phyloP scores from a whole-genome alignment of 129 eudicot species.

The Artemisia tridentata region DNA sequence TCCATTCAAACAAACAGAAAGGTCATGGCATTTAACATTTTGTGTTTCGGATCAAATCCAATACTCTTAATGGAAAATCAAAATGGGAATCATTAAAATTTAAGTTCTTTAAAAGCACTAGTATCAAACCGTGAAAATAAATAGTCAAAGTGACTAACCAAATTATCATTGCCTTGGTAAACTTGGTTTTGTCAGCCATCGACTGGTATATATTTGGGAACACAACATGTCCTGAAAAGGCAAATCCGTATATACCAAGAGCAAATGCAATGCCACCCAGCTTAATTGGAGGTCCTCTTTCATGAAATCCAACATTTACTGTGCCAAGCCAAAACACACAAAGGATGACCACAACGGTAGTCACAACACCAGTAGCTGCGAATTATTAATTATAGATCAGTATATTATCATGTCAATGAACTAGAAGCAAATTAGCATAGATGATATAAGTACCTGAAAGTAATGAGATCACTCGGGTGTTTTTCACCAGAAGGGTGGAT shows the following conservation, averaged over 20 bases:
- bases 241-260: slow-evolving; percentile 75
- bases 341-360: slow-evolving; percentile 57
- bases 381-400: not conserved
- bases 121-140: not conserved
- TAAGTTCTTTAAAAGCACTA: not conserved
- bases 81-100: not conserved
- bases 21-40: not conserved
- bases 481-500: slow-evolving; percentile 71
- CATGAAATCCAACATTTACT: slow-evolving; percentile 60
- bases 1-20: too few species aligned
- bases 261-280: slow-evolving; percentile 74
- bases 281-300: slow-evolving; percentile 40
- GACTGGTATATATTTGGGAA: slow-evolving; percentile 93
- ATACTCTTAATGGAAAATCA: not conserved
- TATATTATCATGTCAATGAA: slow-evolving; percentile 1
- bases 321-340: slow-evolving; percentile 66
- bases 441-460: slow-evolving; percentile 54
- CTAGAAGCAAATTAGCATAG: not conserved
- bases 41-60: not conserved
- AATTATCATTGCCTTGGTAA: slow-evolving; percentile 56
- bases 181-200: slow-evolving; percentile 81
- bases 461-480: slow-evolving; percentile 57
- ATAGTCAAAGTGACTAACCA: slow-evolving; percentile 40
- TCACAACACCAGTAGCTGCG: slow-evolving; percentile 86
- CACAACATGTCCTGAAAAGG: slow-evolving; percentile 84